Evolutionary conservation across 2,329 filamentous ascomycete species (phyloP).

Genomic region (Parastagonospora nodorum): DNA sequence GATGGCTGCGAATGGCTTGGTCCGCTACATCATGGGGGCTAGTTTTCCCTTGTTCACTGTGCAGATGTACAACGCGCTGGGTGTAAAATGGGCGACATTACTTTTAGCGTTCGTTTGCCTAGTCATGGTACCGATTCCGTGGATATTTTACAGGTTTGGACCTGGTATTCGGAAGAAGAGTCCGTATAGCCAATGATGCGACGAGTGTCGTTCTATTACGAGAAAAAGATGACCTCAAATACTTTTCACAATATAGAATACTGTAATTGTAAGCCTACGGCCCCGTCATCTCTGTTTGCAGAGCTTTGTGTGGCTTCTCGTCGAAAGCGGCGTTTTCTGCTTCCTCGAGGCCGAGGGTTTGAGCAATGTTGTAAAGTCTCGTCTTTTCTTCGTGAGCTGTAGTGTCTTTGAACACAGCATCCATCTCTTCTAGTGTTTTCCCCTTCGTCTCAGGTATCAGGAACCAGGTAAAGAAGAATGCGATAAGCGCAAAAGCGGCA

Average conservation of each 20-base stretch:
- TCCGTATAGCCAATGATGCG: slow-evolving; percentile 10
- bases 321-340: slow-evolving; percentile 3
- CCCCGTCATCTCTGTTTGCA: slow-evolving; percentile 3
- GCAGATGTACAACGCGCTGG: slow-evolving; percentile 41
- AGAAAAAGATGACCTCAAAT: too few relatives aligned
- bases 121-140: slow-evolving; percentile 31
- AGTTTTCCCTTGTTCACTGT: slow-evolving; percentile 43
- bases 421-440: slow-evolving; percentile 76
- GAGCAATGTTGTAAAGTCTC: slow-evolving; percentile 23
- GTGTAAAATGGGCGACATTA: slow-evolving; percentile 45
- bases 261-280: background rate
- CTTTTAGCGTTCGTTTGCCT: slow-evolving; percentile 47
- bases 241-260: too few relatives aligned
- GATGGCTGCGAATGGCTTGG: slow-evolving; percentile 60
- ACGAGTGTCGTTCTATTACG: too few relatives aligned
- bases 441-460: slow-evolving; percentile 76
- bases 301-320: slow-evolving; percentile 2
- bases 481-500: slow-evolving; percentile 55
- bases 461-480: slow-evolving; percentile 55
- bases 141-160: slow-evolving; percentile 28
- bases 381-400: slow-evolving; percentile 60
- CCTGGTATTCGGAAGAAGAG: slow-evolving; percentile 27
- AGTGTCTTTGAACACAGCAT: slow-evolving; percentile 83
- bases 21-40: slow-evolving; percentile 42
- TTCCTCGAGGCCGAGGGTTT: slow-evolving; percentile 21